Evolutionary conservation across 768 basidiomycete genomes (phyloP).

Genomic region (Terana coerulea): DNA sequence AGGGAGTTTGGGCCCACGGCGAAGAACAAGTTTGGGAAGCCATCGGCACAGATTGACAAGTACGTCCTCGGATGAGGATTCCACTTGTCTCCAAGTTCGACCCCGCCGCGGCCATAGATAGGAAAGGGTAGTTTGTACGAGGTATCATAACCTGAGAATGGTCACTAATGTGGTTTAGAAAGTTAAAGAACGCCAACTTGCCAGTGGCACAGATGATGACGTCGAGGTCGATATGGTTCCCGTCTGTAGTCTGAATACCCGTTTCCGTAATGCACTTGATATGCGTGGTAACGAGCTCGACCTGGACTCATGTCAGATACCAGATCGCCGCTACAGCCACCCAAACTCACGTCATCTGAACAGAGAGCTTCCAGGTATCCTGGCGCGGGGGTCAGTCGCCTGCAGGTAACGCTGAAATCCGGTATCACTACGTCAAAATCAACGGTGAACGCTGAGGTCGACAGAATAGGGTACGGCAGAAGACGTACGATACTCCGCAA

Average conservation of each 20-base stretch:
- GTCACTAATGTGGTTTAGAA: not conserved
- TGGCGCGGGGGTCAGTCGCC: constrained; percentile 62
- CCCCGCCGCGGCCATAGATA: constrained; percentile 49
- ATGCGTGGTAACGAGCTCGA: constrained; percentile 46
- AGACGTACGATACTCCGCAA: constrained; percentile 47
- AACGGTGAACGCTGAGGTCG: not conserved
- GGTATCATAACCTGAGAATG: constrained; percentile 46
- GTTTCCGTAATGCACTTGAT: constrained; percentile 49
- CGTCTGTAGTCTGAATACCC: constrained; percentile 58
- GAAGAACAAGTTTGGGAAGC: constrained; percentile 69
- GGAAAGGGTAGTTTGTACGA: constrained; percentile 44
- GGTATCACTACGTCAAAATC: constrained; percentile 42
- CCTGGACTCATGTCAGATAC: constrained; percentile 26
- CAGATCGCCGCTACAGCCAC: not conserved
- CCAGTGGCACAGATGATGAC: constrained; percentile 62
- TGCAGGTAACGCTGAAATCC: constrained; percentile 52
- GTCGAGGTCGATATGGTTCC: constrained; percentile 49
- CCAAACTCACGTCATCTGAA: constrained; percentile 46
- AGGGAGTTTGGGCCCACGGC: constrained; percentile 51
- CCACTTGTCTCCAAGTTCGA: constrained; percentile 48
- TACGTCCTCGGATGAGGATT: constrained; percentile 54
- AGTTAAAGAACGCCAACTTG: constrained; percentile 16
- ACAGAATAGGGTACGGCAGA: not conserved
- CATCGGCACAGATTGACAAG: constrained; percentile 54
- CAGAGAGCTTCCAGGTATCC: constrained; percentile 64